Evolutionary conservation across 768 basidiomycete genomes (phyloP).

Genomic region (Kwoniella sp.): DNA sequence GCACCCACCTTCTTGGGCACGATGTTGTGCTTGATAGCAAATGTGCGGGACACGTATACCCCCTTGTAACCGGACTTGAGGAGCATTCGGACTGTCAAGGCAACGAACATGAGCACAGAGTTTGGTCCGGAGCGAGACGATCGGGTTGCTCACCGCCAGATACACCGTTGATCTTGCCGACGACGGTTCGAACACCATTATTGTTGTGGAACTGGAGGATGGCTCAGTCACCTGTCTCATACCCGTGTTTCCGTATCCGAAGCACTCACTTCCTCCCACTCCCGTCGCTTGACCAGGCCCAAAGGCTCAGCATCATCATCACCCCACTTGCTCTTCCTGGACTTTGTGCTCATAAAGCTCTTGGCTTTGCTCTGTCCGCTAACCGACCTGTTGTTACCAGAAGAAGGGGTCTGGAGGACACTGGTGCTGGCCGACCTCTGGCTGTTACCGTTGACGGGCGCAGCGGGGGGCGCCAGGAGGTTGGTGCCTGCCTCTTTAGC

Average conservation of each 20-base stretch:
- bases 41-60: constrained; percentile 92
- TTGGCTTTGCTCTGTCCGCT: constrained; percentile 18
- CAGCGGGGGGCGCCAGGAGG: neutral
- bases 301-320: constrained; percentile 57
- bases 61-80: constrained; percentile 85
- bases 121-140: neutral
- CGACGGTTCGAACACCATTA: constrained; percentile 88
- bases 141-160: constrained; percentile 70
- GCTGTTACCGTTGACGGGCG: neutral
- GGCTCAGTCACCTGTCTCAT: too few relatives aligned
- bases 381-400: constrained; percentile 10
- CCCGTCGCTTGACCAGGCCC: constrained; percentile 28
- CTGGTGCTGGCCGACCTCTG: constrained; percentile 29
- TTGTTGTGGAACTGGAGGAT: constrained; percentile 69
- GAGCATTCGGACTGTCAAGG: constrained; percentile 74
- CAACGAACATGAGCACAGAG: neutral
- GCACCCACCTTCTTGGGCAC: constrained; percentile 65
- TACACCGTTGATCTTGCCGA: constrained; percentile 87
- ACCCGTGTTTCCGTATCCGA: too few relatives aligned
- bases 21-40: constrained; percentile 80
- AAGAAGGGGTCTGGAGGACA: too few relatives aligned
- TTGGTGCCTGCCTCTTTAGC: neutral
- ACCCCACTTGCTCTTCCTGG: constrained; percentile 36
- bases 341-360: constrained; percentile 35
- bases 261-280: constrained; percentile 36